Percentiles rank a stretch among this genome's conserved stretches.
phyloP scores from a whole-genome alignment of 139 green algal species.

The Tetraselmis striata region DNA sequence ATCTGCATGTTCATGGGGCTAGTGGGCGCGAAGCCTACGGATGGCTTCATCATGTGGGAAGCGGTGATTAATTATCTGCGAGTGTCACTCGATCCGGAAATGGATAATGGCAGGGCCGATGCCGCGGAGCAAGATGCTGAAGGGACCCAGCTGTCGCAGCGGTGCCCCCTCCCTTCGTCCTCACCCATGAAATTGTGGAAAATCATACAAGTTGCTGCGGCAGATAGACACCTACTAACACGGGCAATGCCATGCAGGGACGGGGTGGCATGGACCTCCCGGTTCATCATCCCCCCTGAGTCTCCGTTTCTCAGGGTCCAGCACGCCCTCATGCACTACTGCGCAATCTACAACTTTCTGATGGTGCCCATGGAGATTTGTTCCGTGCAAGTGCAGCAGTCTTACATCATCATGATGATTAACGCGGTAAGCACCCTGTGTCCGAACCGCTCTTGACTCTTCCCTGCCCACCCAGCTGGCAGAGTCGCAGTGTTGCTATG shows the following conservation, averaged over 20 bases:
- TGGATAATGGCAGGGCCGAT: no score
- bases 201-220: no score
- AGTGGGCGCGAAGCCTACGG: not conserved
- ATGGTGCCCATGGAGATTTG: not conserved
- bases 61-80: not conserved
- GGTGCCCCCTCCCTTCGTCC: no score
- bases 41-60: not conserved
- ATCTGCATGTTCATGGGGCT: not conserved
- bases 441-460: no score
- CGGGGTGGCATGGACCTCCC: not conserved
- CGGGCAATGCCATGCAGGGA: no score
- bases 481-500: no score
- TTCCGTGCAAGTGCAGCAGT: not conserved
- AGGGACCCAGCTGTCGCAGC: no score
- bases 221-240: no score
- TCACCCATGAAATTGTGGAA: no score
- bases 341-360: not conserved
- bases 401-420: not conserved
- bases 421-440: no score
- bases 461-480: no score
- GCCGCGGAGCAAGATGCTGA: no score
- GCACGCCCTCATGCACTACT: not conserved
- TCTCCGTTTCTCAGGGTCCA: not conserved
- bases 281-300: not conserved
- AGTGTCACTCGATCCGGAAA: not conserved